Percentiles rank a stretch among this genome's conserved stretches.
Conservation (phyloP, 2,329 filamentous ascomycete species). For the Talaromyces marneffei region DNA sequence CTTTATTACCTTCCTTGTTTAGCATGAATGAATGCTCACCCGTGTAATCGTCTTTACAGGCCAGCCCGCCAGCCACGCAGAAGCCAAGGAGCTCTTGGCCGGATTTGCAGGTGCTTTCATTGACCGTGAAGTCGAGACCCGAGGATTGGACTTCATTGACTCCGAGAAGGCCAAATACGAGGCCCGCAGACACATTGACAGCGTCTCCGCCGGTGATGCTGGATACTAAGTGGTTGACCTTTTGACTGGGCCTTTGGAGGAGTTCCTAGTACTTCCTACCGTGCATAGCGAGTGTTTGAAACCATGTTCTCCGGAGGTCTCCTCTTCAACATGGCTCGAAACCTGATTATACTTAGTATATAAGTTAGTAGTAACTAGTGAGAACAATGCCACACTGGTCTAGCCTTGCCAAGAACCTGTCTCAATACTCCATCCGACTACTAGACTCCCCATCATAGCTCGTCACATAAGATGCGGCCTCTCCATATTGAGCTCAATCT, state of each 20-base stretch:
- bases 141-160: conserved; percentile 57
- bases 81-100: conserved; percentile 71
- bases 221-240: background rate
- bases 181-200: conserved; percentile 44
- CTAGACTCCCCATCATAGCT: background rate
- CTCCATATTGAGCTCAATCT: background rate
- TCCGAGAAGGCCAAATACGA: conserved; percentile 55
- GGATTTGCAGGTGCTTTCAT: conserved; percentile 71
- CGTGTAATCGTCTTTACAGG: conserved; percentile 39
- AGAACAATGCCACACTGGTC: background rate
- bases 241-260: no score
- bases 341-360: background rate
- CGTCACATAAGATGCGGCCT: background rate
- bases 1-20: background rate
- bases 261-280: no score
- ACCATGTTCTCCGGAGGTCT: background rate
- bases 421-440: background rate
- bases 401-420: no score
- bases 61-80: conserved; percentile 61
- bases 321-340: background rate
- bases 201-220: background rate
- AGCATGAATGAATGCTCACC: background rate
- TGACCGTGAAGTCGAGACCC: conserved; percentile 67
- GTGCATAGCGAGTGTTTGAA: no score
- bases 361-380: background rate